Conservation (phyloP, 371 early-diverging fungal species). For the Rhizopus arrhizus region DNA sequence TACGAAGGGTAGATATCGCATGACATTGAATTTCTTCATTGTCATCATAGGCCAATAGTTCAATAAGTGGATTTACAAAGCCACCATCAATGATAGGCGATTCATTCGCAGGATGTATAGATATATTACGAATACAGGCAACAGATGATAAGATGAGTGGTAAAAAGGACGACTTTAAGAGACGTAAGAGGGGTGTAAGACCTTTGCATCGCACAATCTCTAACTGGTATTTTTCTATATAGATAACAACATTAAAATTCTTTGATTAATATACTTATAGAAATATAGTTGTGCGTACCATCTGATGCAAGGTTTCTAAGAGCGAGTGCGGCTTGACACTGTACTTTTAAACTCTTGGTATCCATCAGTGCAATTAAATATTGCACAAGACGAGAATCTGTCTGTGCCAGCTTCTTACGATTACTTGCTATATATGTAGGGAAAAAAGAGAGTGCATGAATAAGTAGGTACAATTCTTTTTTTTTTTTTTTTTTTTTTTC, state of each 20-base stretch:
- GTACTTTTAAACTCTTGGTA: constrained; percentile 79
- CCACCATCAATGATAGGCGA: constrained; percentile 83
- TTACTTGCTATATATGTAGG: constrained; percentile 50
- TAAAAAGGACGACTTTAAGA: constrained; percentile 76
- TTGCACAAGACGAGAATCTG: constrained; percentile 78
- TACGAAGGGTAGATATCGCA: constrained; percentile 84
- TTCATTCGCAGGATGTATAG: constrained; percentile 88
- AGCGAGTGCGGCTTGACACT: constrained; percentile 89
- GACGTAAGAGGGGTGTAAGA: constrained; percentile 71
- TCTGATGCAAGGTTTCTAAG: constrained; percentile 91
- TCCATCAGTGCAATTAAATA: constrained; percentile 80
- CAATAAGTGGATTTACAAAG: constrained; percentile 76
- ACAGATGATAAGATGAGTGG: constrained; percentile 85
- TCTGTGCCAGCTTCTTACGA: constrained; percentile 73
- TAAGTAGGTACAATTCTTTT: neutral
- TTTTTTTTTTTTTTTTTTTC: neutral
- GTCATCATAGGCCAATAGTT: constrained; percentile 70
- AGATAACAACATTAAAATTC: constrained; percentile 61
- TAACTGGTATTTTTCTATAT: constrained; percentile 78
- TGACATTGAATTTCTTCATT: constrained; percentile 88
- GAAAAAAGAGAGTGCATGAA: neutral
- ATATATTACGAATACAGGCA: constrained; percentile 93
- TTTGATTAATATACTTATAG: constrained; percentile 36
- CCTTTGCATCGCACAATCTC: constrained; percentile 84
- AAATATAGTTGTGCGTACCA: constrained; percentile 33